Percentiles rank a stretch among this genome's conserved stretches.
phyloP scores from a whole-genome alignment of 306 rosid genomes.

The Pyrus pyrifolia region DNA sequence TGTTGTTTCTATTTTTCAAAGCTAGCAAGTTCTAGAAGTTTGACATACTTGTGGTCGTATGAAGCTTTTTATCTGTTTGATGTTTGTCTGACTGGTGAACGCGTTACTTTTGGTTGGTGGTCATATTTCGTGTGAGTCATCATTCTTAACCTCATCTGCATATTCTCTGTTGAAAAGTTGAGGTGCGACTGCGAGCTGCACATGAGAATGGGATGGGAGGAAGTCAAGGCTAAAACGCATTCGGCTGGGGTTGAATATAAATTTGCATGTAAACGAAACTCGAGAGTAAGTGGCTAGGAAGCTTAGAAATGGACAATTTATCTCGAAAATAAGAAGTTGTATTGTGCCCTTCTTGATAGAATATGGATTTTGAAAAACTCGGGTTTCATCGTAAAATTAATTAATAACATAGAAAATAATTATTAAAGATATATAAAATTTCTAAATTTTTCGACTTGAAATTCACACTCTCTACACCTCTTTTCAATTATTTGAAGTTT shows the following conservation, averaged over 20 bases:
- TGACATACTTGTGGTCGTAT: background rate
- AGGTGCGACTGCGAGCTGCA: background rate
- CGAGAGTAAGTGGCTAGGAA: too few relatives aligned
- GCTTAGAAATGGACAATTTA: too few relatives aligned
- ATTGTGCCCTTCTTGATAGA: too few relatives aligned
- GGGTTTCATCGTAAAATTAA: too few relatives aligned
- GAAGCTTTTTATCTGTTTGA: background rate
- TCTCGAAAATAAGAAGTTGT: too few relatives aligned
- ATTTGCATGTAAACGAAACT: too few relatives aligned
- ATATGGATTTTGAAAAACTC: too few relatives aligned
- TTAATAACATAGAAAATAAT: too few relatives aligned
- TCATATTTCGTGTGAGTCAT: slow-evolving; percentile 1
- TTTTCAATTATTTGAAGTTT: too few relatives aligned
- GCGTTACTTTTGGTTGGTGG: background rate
- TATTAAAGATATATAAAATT: too few relatives aligned
- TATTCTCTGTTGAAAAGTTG: background rate
- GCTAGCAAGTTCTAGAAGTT: background rate
- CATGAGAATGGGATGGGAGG: background rate
- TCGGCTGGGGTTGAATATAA: background rate
- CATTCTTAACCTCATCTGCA: background rate
- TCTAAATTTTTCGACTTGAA: too few relatives aligned
- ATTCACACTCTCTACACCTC: too few relatives aligned
- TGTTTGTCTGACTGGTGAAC: background rate
- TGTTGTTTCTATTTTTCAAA: background rate
- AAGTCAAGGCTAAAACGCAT: background rate